Evolutionary conservation across 495 filamentous ascomycete genomes (phyloP).

Genomic region (Xylaria sp.): DNA sequence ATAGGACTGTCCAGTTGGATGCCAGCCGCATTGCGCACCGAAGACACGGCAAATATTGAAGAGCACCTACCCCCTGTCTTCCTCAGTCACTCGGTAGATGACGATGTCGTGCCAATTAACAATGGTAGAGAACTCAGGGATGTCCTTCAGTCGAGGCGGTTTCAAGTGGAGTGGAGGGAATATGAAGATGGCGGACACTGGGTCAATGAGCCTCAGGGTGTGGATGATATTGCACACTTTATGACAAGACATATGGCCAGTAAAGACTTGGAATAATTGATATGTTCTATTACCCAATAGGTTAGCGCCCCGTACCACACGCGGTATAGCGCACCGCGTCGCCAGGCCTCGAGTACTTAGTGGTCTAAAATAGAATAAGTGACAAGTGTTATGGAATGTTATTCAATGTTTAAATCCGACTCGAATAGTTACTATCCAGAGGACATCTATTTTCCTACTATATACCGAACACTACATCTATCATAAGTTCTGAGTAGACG

Average conservation of each 20-base stretch:
- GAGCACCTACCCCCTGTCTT: constrained; percentile 54
- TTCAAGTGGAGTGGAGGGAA: constrained; percentile 55
- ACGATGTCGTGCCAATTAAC: constrained; percentile 55
- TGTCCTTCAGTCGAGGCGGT: constrained; percentile 43
- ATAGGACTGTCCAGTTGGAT: constrained; percentile 65
- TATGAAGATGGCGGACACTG: constrained; percentile 65
- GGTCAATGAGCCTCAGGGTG: constrained; percentile 58
- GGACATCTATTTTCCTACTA: no score
- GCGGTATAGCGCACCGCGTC: no score
- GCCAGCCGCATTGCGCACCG: constrained; percentile 43
- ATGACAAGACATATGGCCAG: constrained; percentile 27
- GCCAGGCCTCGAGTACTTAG: no score
- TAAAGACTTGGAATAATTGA: constrained; percentile 4
- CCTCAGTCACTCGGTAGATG: constrained; percentile 60
- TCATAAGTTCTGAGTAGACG: no score
- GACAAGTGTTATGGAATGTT: no score
- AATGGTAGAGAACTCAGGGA: constrained; percentile 53
- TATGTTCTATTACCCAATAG: background rate
- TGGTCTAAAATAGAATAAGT: no score
- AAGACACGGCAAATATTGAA: background rate
- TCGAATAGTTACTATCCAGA: no score
- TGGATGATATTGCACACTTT: constrained; percentile 59
- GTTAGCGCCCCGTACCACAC: no score
- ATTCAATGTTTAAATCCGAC: no score
- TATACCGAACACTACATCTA: no score